phyloP scores from a whole-genome alignment of 225 moss, liverwort and hornwort species.

The Takakia lepidozioides region DNA sequence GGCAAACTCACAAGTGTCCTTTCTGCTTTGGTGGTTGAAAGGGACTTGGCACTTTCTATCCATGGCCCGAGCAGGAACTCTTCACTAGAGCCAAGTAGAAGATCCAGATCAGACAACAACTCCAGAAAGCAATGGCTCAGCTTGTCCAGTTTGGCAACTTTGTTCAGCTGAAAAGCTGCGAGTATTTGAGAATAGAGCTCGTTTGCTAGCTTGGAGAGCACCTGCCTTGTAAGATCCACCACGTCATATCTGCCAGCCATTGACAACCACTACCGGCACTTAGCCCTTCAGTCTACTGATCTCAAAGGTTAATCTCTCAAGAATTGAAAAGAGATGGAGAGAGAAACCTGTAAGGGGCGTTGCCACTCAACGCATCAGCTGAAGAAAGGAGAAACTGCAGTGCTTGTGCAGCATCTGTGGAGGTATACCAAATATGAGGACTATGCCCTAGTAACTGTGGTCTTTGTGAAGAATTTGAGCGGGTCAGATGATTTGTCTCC shows the following conservation, averaged over 20 bases:
- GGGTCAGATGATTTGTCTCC: slow-evolving; percentile 7
- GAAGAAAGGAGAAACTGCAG: slow-evolving; percentile 74
- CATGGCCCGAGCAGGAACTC: slow-evolving; percentile 85
- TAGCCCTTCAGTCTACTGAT: too few relatives aligned
- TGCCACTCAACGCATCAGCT: slow-evolving; percentile 50
- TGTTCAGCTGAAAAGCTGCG: slow-evolving; percentile 20
- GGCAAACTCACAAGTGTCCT: slow-evolving; percentile 48
- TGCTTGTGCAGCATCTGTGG: slow-evolving; percentile 60
- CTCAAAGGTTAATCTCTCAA: too few relatives aligned
- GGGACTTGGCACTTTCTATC: slow-evolving; percentile 69
- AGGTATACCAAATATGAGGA: slow-evolving; percentile 88
- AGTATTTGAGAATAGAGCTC: slow-evolving; percentile 34
- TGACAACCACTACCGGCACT: too few relatives aligned
- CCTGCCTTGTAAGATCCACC: slow-evolving; percentile 83
- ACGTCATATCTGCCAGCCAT: slow-evolving; percentile 67
- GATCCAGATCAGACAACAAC: slow-evolving; percentile 57
- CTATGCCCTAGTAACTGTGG: slow-evolving; percentile 29
- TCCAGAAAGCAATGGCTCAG: slow-evolving; percentile 49
- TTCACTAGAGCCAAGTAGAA: slow-evolving; percentile 49
- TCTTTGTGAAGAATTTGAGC: slow-evolving; percentile 10
- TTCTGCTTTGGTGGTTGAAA: slow-evolving; percentile 58
- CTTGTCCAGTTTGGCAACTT: slow-evolving; percentile 43
- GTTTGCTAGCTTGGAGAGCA: slow-evolving; percentile 79
- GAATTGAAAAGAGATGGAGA: too few relatives aligned
- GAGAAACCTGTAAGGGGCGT: slow-evolving; percentile 62